A percentile compares a stretch with the other conserved stretches of the same genome.
Conservation (phyloP, 306 rosid species). For the Lupinus albus region DNA sequence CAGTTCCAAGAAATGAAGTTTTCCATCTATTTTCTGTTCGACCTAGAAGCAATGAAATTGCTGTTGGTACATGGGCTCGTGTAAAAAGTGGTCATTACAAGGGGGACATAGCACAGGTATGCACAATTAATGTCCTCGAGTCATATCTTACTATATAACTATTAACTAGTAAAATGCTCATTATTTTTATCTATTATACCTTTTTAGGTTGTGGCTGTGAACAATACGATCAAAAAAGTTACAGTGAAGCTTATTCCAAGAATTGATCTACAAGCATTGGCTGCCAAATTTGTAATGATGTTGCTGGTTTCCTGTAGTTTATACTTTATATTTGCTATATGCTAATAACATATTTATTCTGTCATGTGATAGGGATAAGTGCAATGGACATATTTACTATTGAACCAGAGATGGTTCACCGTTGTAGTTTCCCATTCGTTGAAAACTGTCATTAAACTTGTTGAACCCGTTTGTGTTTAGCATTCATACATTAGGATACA, state of each 20-base stretch:
- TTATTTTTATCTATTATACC: slow-evolving; percentile 33
- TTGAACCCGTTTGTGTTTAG: slow-evolving; percentile 11
- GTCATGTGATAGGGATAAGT: not conserved
- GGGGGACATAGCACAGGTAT: slow-evolving; percentile 95
- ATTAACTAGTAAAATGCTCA: slow-evolving; percentile 22
- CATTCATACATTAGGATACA: not conserved
- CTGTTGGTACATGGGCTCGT: slow-evolving; percentile 84
- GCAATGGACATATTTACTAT: slow-evolving; percentile 6
- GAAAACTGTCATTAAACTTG: slow-evolving; percentile 12
- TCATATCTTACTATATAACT: slow-evolving; percentile 22
- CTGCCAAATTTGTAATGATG: slow-evolving; percentile 81
- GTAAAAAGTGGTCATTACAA: slow-evolving; percentile 88
- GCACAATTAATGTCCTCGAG: slow-evolving; percentile 28
- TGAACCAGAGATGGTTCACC: slow-evolving; percentile 1
- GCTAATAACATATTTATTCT: too few species aligned
- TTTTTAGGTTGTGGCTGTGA: slow-evolving; percentile 76
- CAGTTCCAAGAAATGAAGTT: slow-evolving; percentile 75
- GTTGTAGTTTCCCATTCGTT: not conserved
- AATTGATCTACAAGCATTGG: slow-evolving; percentile 80
- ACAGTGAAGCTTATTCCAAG: slow-evolving; percentile 91
- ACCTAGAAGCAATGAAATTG: slow-evolving; percentile 57
- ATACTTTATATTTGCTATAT: too few species aligned
- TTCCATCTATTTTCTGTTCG: slow-evolving; percentile 63
- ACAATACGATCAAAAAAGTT: slow-evolving; percentile 59
- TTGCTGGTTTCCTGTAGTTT: slow-evolving; percentile 26